phyloP scores from a whole-genome alignment of 495 filamentous ascomycete species.

The Chaetomium tenue region DNA sequence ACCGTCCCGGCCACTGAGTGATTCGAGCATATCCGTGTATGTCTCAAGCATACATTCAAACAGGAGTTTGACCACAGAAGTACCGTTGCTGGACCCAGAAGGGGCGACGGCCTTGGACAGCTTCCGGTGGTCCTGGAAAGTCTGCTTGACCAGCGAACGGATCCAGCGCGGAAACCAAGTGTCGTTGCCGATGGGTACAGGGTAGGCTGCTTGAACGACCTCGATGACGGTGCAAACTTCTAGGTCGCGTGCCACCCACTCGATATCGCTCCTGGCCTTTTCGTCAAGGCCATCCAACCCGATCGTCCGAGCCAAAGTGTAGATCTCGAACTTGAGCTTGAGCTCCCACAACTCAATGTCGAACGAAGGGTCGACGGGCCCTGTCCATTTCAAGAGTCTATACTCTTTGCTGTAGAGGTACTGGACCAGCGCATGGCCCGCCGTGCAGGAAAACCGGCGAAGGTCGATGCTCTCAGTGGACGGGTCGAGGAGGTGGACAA shows the following conservation, averaged over 20 bases:
- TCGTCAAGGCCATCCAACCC: slow-evolving; percentile 23
- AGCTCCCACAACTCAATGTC: not conserved
- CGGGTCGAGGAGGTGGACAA: slow-evolving; percentile 16
- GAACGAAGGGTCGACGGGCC: not conserved
- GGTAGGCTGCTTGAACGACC: slow-evolving; percentile 18
- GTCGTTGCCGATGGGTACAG: slow-evolving; percentile 21
- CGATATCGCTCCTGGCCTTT: slow-evolving; percentile 21
- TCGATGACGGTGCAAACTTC: slow-evolving; percentile 28
- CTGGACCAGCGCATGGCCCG: slow-evolving; percentile 35
- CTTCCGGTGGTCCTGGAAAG: slow-evolving; percentile 14
- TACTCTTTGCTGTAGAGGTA: slow-evolving; percentile 29
- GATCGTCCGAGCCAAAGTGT: slow-evolving; percentile 17
- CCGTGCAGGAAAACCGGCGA: slow-evolving; percentile 15
- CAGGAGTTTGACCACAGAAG: slow-evolving; percentile 16
- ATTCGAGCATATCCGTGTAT: slow-evolving; percentile 9
- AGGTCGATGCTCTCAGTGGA: slow-evolving; percentile 15
- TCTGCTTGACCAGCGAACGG: slow-evolving; percentile 22
- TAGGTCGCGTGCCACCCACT: slow-evolving; percentile 16
- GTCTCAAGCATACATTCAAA: slow-evolving; percentile 18
- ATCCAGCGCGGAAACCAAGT: slow-evolving; percentile 28
- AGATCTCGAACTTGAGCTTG: slow-evolving; percentile 21
- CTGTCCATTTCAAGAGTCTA: not conserved
- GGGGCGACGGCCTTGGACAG: too few species aligned
- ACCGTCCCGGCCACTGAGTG: not conserved
- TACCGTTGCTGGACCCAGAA: not conserved